These are phyloP conservation scores for Pythium pyrilobum DNA, from an alignment of 352 stramenopile species.

Conservation along the genomic window DNA sequence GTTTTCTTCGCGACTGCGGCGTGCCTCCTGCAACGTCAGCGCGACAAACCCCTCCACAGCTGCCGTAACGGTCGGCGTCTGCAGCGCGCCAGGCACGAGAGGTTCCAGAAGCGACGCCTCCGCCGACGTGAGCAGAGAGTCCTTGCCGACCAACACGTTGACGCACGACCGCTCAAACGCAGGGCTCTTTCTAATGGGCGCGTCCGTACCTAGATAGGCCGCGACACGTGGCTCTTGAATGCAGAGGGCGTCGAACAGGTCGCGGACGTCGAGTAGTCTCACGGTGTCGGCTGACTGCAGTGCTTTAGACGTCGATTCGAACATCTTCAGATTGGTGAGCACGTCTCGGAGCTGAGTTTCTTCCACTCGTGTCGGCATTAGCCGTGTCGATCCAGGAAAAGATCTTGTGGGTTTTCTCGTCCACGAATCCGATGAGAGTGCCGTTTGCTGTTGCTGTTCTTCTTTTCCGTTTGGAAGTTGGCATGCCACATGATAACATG, in stretches of 20 bases:
- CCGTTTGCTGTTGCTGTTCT: not conserved
- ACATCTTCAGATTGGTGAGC: not conserved
- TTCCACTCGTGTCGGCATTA: slow-evolving; percentile 1
- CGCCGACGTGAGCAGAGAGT: not conserved
- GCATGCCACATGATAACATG: not conserved
- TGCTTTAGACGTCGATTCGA: slow-evolving; percentile 3
- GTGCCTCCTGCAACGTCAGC: too few species aligned
- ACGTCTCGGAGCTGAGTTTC: not conserved
- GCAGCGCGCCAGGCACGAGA: too few species aligned
- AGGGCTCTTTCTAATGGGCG: not conserved
- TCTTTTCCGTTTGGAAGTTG: not conserved
- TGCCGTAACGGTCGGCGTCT: too few species aligned
- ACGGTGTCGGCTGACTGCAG: not conserved
- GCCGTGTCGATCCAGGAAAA: not conserved
- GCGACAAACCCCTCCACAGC: too few species aligned
- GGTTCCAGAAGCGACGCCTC: too few species aligned
- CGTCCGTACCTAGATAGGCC: not conserved
- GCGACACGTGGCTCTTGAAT: not conserved
- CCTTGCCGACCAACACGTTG: not conserved
- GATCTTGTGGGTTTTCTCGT: not conserved
- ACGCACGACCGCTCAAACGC: slow-evolving; percentile 3
- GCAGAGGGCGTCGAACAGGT: slow-evolving; percentile 9
- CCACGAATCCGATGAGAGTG: not conserved
- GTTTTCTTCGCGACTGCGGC: too few species aligned
- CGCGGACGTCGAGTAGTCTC: not conserved